Conservation (phyloP, 23 red algal species). For the Gracilaria domingensis region DNA sequence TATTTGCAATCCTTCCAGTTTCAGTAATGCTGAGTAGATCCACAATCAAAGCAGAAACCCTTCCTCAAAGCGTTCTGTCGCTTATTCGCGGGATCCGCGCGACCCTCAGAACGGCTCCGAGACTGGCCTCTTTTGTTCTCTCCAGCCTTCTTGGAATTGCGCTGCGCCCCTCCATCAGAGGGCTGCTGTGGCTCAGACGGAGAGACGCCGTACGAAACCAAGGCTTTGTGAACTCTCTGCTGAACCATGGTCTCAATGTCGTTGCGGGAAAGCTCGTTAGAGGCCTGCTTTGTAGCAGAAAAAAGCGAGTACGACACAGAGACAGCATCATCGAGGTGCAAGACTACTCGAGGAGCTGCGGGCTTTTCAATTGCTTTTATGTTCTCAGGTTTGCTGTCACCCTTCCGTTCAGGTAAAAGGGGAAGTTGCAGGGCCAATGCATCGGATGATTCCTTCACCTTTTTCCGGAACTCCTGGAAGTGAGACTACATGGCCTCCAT, state of each 20-base stretch:
- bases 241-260: slow-evolving; percentile 26
- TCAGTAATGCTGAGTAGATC: too few relatives aligned
- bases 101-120: too few relatives aligned
- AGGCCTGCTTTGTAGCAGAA: slow-evolving; percentile 6
- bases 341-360: neutral
- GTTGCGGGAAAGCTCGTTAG: neutral
- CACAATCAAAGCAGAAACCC: too few relatives aligned
- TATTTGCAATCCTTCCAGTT: too few relatives aligned
- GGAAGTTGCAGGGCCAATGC: neutral
- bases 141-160: too few relatives aligned
- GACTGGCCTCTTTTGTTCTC: too few relatives aligned
- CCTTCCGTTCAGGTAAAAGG: neutral
- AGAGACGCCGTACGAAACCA: neutral
- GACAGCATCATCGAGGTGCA: slow-evolving; percentile 24
- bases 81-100: too few relatives aligned
- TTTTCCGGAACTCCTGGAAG: neutral
- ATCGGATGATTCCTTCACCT: neutral
- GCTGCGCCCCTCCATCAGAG: too few relatives aligned
- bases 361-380: neutral
- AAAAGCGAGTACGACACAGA: neutral
- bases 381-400: neutral
- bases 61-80: too few relatives aligned
- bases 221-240: slow-evolving; percentile 15
- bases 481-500: neutral
- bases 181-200: too few relatives aligned